phyloP scores from a whole-genome alignment of 2,329 filamentous ascomycete genomes.

The Talaromyces albobiverticillius region DNA sequence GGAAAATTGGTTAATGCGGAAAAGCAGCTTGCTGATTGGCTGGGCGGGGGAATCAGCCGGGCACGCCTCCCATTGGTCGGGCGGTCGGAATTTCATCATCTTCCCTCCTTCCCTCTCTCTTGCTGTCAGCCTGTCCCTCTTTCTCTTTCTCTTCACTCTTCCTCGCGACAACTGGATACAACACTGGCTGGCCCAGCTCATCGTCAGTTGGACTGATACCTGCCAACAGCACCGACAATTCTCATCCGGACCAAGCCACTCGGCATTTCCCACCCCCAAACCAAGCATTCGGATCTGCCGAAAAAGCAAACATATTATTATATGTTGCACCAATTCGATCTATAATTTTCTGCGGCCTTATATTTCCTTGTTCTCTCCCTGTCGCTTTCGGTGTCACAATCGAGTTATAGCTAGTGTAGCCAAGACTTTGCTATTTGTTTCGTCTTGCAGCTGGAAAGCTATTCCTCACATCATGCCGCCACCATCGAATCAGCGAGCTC shows the following conservation, averaged over 20 bases:
- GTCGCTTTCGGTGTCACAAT: not conserved
- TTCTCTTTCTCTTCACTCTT: not conserved
- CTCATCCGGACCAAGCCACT: not conserved
- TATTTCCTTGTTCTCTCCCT: not conserved
- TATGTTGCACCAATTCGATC: not conserved
- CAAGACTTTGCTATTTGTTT: not conserved
- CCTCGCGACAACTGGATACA: not conserved
- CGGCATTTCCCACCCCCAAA: not conserved
- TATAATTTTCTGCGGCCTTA: not conserved
- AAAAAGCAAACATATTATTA: not conserved
- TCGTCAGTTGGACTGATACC: too few relatives aligned
- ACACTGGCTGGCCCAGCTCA: not conserved
- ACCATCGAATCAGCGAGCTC: slow-evolving; percentile 36
- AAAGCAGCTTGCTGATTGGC: slow-evolving; percentile 9
- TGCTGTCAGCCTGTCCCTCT: not conserved
- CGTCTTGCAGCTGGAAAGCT: not conserved
- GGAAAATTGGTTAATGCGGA: not conserved
- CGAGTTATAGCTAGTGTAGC: not conserved
- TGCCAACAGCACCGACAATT: not conserved
- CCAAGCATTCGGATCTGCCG: not conserved
- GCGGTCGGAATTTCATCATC: not conserved
- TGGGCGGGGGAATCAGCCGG: not conserved
- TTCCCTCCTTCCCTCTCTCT: not conserved
- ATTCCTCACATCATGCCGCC: slow-evolving; percentile 35
- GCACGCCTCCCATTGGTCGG: slow-evolving; percentile 1